Base-by-base conservation (phyloP, 441 rosid species). In the Theobroma grandiflorum region DNA sequence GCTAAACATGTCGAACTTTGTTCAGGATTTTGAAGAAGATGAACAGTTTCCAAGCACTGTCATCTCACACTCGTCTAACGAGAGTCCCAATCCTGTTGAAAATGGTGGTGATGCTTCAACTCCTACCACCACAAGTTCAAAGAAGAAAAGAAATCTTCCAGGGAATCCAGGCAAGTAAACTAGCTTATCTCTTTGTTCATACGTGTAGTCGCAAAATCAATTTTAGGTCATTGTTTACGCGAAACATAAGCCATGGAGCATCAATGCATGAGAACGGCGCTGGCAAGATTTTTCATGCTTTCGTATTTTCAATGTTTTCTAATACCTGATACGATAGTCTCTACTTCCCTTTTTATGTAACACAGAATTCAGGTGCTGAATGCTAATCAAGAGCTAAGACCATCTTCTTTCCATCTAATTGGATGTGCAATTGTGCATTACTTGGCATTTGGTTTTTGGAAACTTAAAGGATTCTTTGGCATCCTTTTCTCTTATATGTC, bases 71-170 rank as follows among this genome's bases (percentile, higher is more conserved):
- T 81, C 90, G 18, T 85, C 91, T 16, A 79, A 82, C 45, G 88
- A 89, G 57, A 88, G 89, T 83, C 89, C 91, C 26, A 50, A 38
- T 76, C 75, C 72, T 37, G 69, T 75, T 11, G 89, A 90, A n/a
- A 75, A 78, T 61, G 72, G 83, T 14, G 68, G 50, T 5, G 87
- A 86, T 38, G 84, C 78, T 26, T 83, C 86, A 40, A 55, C 77
- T 81, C 85, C 85, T 42, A 64, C 79, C 74, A 69, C 75, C 53
- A 63, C 79, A 2, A 63, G 80, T 66, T 83, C 78, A 11, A 90
- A 84, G 80, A 90, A 80, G 85, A 91, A 89, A 78, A 79, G 91
- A 77, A 89, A 87, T 82, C 91, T 90, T 78, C 92, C 92, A 0
- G 93, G 92, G 26, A 88, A 90, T 76, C 93, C 90, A 80, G 93